Evolutionary conservation across 2,329 filamentous ascomycete species (phyloP).

Genomic region (Aureobasidium vineae): DNA sequence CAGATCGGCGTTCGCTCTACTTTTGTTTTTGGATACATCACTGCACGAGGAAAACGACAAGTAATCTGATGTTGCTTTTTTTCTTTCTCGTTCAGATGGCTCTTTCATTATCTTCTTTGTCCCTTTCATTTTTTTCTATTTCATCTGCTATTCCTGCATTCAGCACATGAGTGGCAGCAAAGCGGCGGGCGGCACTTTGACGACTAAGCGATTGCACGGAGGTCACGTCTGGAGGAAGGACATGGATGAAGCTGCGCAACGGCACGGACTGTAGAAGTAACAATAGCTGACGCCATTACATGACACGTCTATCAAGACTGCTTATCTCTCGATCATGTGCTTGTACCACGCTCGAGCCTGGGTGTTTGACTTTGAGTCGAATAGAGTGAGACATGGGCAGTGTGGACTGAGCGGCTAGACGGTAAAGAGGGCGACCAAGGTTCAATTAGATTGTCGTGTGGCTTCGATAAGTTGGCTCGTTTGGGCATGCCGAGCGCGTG

Average conservation of each 20-base stretch:
- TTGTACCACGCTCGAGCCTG: not conserved
- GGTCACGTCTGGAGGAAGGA: slow-evolving; percentile 3
- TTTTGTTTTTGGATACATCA: slow-evolving; percentile 25
- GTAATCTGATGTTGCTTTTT: slow-evolving; percentile 22
- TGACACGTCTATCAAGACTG: slow-evolving; percentile 11
- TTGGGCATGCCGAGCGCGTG: not conserved
- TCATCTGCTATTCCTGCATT: slow-evolving; percentile 9
- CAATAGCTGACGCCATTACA: slow-evolving; percentile 20
- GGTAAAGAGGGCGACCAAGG: slow-evolving; percentile 1
- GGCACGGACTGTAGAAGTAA: slow-evolving; percentile 18
- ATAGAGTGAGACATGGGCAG: not conserved
- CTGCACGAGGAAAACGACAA: slow-evolving; percentile 12
- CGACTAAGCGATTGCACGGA: not conserved
- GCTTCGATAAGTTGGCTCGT: not conserved
- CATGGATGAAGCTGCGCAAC: slow-evolving; percentile 5
- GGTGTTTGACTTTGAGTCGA: not conserved
- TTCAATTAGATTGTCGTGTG: not conserved
- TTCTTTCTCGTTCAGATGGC: not conserved
- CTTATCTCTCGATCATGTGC: not conserved
- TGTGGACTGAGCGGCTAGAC: not conserved
- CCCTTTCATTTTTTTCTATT: not conserved
- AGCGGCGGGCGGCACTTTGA: not conserved
- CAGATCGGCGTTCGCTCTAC: slow-evolving; percentile 21
- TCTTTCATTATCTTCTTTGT: not conserved
- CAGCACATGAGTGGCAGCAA: not conserved